Evolutionary conservation across 1,284 basidiomycete genomes (phyloP).

Genomic region (Cutaneotrichosporon sp.): DNA sequence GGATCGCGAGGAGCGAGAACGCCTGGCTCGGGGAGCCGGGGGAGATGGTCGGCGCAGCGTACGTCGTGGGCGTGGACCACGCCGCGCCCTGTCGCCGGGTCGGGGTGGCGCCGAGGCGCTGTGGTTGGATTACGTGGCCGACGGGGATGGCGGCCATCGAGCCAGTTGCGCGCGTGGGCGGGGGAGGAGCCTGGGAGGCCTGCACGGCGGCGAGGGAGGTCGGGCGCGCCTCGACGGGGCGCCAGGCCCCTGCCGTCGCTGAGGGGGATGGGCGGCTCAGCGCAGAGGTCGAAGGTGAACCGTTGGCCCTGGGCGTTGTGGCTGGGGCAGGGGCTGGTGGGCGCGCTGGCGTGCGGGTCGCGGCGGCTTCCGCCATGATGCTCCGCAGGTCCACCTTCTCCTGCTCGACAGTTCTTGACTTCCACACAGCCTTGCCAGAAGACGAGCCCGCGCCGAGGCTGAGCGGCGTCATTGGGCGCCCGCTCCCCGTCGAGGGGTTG

Average conservation of each 20-base stretch:
- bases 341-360: slow-evolving; percentile 25
- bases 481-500: slow-evolving; percentile 25
- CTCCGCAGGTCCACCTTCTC: slow-evolving; percentile 72
- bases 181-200: slow-evolving; percentile 26
- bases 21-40: slow-evolving; percentile 51
- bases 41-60: slow-evolving; percentile 27
- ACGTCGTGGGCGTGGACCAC: slow-evolving; percentile 28
- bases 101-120: neutral
- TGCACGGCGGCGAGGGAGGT: slow-evolving; percentile 42
- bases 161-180: slow-evolving; percentile 20
- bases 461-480: slow-evolving; percentile 59
- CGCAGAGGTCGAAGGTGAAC: slow-evolving; percentile 2
- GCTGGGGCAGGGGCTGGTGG: slow-evolving; percentile 13
- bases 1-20: slow-evolving; percentile 78
- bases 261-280: neutral
- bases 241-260: slow-evolving; percentile 38
- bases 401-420: slow-evolving; percentile 53
- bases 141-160: slow-evolving; percentile 20
- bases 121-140: slow-evolving; percentile 21
- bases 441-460: slow-evolving; percentile 24
- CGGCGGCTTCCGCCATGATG: slow-evolving; percentile 73
- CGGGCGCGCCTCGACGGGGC: slow-evolving; percentile 30
- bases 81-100: slow-evolving; percentile 12
- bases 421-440: slow-evolving; percentile 53
- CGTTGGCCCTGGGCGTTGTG: slow-evolving; percentile 4